phyloP scores from a whole-genome alignment of 2,329 filamentous ascomycete genomes.

The Westerdykella aurantiaca region DNA sequence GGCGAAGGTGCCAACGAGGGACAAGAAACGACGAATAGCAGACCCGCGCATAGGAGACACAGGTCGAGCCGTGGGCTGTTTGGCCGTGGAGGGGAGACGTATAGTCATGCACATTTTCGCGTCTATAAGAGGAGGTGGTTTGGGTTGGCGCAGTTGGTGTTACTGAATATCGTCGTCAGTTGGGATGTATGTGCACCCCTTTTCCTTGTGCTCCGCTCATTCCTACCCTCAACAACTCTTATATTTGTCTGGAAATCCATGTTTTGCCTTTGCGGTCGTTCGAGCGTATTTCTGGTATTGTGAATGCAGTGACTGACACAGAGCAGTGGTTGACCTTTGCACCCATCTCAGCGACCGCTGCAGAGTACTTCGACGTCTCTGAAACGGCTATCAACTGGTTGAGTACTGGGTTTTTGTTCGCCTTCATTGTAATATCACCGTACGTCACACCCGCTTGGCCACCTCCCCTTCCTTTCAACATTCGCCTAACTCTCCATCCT shows the following conservation, averaged over 20 bases:
- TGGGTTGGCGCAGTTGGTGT: constrained; percentile 72
- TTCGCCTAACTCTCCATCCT: neutral
- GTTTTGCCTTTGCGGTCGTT: too few relatives aligned
- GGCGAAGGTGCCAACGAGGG: neutral
- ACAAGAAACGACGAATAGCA: constrained; percentile 9
- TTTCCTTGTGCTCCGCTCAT: neutral
- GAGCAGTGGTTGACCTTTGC: constrained; percentile 88
- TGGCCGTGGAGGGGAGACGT: constrained; percentile 12
- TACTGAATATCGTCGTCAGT: constrained; percentile 88
- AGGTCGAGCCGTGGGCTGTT: neutral
- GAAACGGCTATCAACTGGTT: constrained; percentile 87
- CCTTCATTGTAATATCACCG: constrained; percentile 70
- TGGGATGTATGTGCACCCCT: constrained; percentile 73
- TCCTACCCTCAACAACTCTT: too few relatives aligned
- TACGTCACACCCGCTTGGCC: constrained; percentile 33
- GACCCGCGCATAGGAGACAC: constrained; percentile 3
- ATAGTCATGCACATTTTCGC: constrained; percentile 33
- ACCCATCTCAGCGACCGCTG: constrained; percentile 68
- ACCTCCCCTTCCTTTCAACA: neutral
- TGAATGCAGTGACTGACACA: too few relatives aligned
- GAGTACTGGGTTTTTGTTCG: constrained; percentile 78
- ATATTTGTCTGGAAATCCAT: too few relatives aligned
- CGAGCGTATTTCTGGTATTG: neutral
- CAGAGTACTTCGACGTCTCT: constrained; percentile 67
- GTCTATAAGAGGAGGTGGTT: constrained; percentile 87